Evolutionary conservation across 2,329 filamentous ascomycete species (phyloP), one percentile per base, ranked within the genome.

Genomic region (Didymella segeticola): DNA sequence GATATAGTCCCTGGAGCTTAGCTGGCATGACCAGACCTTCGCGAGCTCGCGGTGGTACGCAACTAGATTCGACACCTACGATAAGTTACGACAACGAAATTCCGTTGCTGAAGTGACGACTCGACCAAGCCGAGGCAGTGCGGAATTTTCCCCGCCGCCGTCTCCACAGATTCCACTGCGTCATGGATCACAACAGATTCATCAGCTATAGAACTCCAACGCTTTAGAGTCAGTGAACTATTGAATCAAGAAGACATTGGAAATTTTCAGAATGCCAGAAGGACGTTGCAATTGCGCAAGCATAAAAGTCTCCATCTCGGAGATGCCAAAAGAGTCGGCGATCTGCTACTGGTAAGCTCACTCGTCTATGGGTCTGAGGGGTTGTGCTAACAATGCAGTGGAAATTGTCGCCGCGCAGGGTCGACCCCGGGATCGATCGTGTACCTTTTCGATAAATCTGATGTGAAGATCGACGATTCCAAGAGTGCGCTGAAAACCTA

Each of bases 231-330:
- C 25, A 5, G 4, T 7, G 3, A 15, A 12, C 9, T 11, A 10
- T 4, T 4, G 4, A 12, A 1, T 17, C 8, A 4, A 14, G 15
- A 1, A 10, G 4, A 10, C 14, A 29, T 33, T 22, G 15, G 8
- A 51, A 14, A 2, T 12, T 7, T 12, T 17, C 38, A 57, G 17
- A 0, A 70, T 70, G 67, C 39, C 56, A 6, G 57, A 68, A 53
- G 70, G 69, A 50, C 66, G 60, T 43, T 73, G 67, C 56, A 73
- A 73, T 42, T 73, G 68, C 57, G 59, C 48, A 15, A 56, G 57
- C 37, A 69, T 72, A 46, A 69, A 54, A 10, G 63, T 73, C 27
- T 57, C 53, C 6, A 51, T 71, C n/a, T 42, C 65, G 4, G 38
- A 56, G n/a, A 14, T 67, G 14, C 69, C 64, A 0, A 47, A 58